Evolutionary conservation across 805 yeast species (phyloP).

Genomic region (Barnettozyma vustinii): DNA sequence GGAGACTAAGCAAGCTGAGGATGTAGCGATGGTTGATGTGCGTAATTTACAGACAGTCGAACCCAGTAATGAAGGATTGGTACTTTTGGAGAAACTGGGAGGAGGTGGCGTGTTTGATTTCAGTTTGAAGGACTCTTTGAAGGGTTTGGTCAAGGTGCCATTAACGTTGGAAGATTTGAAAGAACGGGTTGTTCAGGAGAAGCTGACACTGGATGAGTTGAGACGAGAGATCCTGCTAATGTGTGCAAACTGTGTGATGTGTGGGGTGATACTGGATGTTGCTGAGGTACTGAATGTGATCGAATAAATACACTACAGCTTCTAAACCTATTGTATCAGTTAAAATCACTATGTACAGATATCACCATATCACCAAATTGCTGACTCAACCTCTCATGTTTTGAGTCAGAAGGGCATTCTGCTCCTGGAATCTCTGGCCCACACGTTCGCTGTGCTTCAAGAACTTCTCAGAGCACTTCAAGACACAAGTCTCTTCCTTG

Average conservation of each 20-base stretch:
- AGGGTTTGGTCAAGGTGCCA: slow-evolving; percentile 25
- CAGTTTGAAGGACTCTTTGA: not conserved
- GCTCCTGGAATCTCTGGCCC: slow-evolving; percentile 98
- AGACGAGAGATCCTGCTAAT: slow-evolving; percentile 67
- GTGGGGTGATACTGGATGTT: slow-evolving; percentile 53
- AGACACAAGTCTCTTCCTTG: slow-evolving; percentile 81
- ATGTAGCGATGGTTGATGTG: not conserved
- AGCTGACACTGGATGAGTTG: slow-evolving; percentile 40
- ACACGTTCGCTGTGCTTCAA: slow-evolving; percentile 97
- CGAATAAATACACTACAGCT: slow-evolving; percentile 33
- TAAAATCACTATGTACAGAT: not conserved
- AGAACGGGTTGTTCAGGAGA: slow-evolving; percentile 49
- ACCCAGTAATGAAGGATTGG: not conserved
- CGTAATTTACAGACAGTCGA: too few species aligned
- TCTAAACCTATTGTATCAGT: not conserved
- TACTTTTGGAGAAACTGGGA: slow-evolving; percentile 45
- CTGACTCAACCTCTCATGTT: slow-evolving; percentile 40
- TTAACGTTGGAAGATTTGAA: slow-evolving; percentile 54
- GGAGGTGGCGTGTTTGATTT: slow-evolving; percentile 28
- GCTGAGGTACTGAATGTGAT: slow-evolving; percentile 64
- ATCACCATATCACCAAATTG: not conserved
- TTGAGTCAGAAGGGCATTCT: slow-evolving; percentile 77
- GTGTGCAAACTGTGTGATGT: slow-evolving; percentile 85
- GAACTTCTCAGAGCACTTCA: slow-evolving; percentile 95
- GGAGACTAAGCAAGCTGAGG: slow-evolving; percentile 10